These are phyloP conservation scores for Silene uniflora DNA, from an alignment of 148 eudicot species.

Conservation along the genomic window DNA sequence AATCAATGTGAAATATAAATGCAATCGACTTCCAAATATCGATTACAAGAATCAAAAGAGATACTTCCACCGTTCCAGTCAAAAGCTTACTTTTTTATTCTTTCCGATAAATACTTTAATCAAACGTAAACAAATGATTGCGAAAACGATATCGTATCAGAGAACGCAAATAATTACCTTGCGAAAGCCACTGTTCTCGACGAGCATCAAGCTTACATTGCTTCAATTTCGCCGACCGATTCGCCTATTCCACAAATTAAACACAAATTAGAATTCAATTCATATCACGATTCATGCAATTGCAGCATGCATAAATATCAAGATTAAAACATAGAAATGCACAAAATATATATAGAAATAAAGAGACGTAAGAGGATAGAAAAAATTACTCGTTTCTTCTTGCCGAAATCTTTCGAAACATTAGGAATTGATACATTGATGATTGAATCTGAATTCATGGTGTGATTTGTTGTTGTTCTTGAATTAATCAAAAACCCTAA, in stretches of 20 bases:
- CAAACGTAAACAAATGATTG: not conserved
- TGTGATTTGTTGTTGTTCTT: not conserved
- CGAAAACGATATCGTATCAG: not conserved
- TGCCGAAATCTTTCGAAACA: conserved; percentile 62
- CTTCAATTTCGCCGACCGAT: conserved; percentile 86
- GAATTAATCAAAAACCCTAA: conserved; percentile 36
- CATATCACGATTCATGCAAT: not conserved
- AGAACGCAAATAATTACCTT: conserved; percentile 43
- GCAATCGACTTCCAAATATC: not conserved
- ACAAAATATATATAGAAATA: not conserved
- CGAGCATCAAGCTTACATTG: conserved; percentile 94
- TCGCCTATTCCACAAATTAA: conserved; percentile 40
- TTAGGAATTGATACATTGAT: conserved; percentile 61
- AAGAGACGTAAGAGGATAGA: not conserved
- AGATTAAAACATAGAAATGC: not conserved
- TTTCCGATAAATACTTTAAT: not conserved
- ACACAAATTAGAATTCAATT: not conserved
- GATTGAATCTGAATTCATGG: conserved; percentile 71
- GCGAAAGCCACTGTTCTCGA: conserved; percentile 91
- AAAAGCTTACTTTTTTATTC: not conserved
- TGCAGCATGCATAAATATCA: not conserved
- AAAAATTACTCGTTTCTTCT: conserved; percentile 70
- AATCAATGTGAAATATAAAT: not conserved
- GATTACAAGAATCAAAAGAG: not conserved
- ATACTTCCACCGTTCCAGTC: not conserved